phyloP scores from a whole-genome alignment of 441 rosid species.

The Geranium incanum region DNA sequence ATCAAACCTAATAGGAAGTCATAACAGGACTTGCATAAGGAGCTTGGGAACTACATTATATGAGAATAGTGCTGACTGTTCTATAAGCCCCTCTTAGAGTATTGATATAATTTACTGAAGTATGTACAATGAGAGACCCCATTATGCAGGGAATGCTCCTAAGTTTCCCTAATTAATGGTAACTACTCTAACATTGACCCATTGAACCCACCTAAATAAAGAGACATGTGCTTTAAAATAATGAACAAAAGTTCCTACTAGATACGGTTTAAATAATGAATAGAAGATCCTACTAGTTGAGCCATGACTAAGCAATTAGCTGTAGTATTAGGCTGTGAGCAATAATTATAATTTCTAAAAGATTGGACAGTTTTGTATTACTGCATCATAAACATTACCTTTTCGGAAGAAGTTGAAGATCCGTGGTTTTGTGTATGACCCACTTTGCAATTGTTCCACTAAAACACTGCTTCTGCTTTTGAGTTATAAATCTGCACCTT shows the following conservation, averaged over 20 bases:
- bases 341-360: neutral
- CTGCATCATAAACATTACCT: neutral
- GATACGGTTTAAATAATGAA: neutral
- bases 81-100: neutral
- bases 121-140: neutral
- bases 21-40: neutral
- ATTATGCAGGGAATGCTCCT: neutral
- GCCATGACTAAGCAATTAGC: neutral
- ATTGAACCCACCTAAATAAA: neutral
- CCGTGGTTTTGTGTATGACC: neutral
- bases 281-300: neutral
- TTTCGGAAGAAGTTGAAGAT: neutral
- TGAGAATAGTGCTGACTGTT: neutral
- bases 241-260: neutral
- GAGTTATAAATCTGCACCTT: neutral
- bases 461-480: neutral
- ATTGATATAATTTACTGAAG: neutral
- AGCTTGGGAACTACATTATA: neutral
- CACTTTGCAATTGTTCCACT: slow-evolving; percentile 6
- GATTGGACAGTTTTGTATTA: neutral
- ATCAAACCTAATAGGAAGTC: slow-evolving; percentile 3
- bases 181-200: neutral
- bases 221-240: neutral
- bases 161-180: neutral
- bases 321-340: slow-evolving; percentile 5